phyloP scores from a whole-genome alignment of 345 rosid species.

The Melastoma malabathricum region DNA sequence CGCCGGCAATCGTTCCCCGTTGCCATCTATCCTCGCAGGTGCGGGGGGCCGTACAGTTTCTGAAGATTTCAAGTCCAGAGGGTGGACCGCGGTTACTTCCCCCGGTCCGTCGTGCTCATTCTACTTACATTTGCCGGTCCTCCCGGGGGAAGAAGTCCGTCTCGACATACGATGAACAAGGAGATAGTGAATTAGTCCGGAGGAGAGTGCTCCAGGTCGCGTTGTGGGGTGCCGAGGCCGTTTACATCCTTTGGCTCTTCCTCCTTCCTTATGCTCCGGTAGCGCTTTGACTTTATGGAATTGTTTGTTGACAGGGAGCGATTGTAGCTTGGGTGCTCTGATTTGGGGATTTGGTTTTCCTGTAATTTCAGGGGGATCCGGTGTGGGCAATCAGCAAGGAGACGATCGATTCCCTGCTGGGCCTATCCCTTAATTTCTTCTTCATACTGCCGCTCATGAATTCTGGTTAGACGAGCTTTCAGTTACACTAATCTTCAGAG shows the following conservation, averaged over 20 bases:
- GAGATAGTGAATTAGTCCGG: slow-evolving; percentile 12
- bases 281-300: slow-evolving; percentile 4
- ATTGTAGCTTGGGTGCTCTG: neutral
- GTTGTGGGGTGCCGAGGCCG: slow-evolving; percentile 65
- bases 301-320: neutral
- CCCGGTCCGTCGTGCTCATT: no score
- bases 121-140: slow-evolving; percentile 18
- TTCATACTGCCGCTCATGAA: slow-evolving; percentile 67
- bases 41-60: no score
- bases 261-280: slow-evolving; percentile 90
- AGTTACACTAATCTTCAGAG: neutral
- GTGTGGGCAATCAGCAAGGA: slow-evolving; percentile 79
- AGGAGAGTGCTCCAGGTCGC: slow-evolving; percentile 27
- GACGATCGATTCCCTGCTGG: slow-evolving; percentile 56
- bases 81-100: no score
- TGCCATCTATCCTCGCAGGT: no score
- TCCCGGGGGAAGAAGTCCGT: slow-evolving; percentile 36
- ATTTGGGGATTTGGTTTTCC: neutral
- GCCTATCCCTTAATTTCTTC: slow-evolving; percentile 89
- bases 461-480: slow-evolving; percentile 31
- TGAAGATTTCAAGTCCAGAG: no score
- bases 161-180: slow-evolving; percentile 14
- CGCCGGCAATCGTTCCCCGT: no score
- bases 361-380: slow-evolving; percentile 64
- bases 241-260: slow-evolving; percentile 84